Evolutionary conservation across 805 yeast genomes (phyloP).

Genomic region (Nakazawaea anatomiae): DNA sequence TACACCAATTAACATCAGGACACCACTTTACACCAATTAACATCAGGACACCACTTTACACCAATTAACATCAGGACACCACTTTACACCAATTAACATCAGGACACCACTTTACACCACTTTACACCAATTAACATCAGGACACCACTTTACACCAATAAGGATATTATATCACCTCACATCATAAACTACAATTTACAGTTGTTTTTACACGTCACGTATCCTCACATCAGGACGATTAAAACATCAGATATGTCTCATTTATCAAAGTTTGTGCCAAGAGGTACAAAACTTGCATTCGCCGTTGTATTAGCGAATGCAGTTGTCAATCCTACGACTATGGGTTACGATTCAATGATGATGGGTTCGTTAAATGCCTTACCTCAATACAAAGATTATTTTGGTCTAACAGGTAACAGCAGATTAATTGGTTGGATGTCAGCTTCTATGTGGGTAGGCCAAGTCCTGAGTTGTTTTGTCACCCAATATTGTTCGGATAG

Average conservation of each 20-base stretch:
- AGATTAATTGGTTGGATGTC: slow-evolving; percentile 20
- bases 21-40: too few species aligned
- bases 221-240: too few species aligned
- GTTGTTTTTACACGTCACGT: neutral
- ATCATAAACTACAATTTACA: too few species aligned
- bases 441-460: slow-evolving; percentile 22
- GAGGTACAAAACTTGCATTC: neutral
- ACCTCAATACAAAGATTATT: slow-evolving; percentile 18
- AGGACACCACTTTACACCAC: too few species aligned
- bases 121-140: too few species aligned
- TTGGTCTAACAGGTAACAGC: slow-evolving; percentile 15
- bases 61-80: too few species aligned
- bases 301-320: slow-evolving; percentile 10
- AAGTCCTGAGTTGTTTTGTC: slow-evolving; percentile 21
- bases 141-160: too few species aligned
- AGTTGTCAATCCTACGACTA: slow-evolving; percentile 19
- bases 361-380: slow-evolving; percentile 22
- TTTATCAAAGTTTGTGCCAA: neutral
- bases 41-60: too few species aligned
- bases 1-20: too few species aligned
- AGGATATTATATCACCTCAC: too few species aligned
- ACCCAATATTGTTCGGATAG: slow-evolving; percentile 18
- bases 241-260: neutral
- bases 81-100: too few species aligned
- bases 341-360: slow-evolving; percentile 23